Base-by-base conservation (phyloP, 768 basidiomycete species). In the Auricularia heimuer region DNA sequence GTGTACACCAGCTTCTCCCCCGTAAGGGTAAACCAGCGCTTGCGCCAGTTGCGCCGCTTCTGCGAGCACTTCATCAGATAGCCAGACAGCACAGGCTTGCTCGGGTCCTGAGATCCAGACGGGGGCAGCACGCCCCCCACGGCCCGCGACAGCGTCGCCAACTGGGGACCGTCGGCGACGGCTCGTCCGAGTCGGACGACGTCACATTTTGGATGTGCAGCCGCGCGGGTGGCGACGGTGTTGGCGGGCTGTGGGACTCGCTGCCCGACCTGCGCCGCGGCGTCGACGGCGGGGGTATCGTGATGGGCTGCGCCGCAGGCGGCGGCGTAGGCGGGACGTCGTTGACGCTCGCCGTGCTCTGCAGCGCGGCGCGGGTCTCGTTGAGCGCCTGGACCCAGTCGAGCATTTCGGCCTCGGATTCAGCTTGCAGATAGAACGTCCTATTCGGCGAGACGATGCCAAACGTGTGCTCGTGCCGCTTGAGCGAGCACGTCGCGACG, bases 61-160 rank as follows among this genome's bases (percentile, higher is more conserved):
- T 88, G 88, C 34, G 93, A 94, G 74, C 93, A 94, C 72, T 98
- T 98, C 90, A 95, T 94, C 67, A 99, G 79, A 75, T 98, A 99
- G 1, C 94, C 94, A 21, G 86, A 85, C 3, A 96, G 73, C 45
- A 99, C 87, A 45, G 87, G 79, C 77, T 94, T 95, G n/a, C 84
- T 78, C 21, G 82, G 81, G 68, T 92, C 90, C 47, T 81, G 81
- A 61, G 74, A 39, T 7, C 68, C 54, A 11, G 85, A 82, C 18
- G 85, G 82, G 0, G 78, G 66, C 8, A 64, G 29, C 21, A 62
- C 66, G 8, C 45, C 37, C 12, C 54, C 54, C 16, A 29, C 0
- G 29, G 62, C 62, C 78, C 70, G 56, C 71, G 71, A 39, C 77
- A 73, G 54, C 16, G 65, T 62, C 37, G 68, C 65, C 42, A 65